These are phyloP conservation scores for Austroboletus olivaceoglutinosus DNA, from an alignment of 1,284 basidiomycete genomes.

Conservation along the genomic window DNA sequence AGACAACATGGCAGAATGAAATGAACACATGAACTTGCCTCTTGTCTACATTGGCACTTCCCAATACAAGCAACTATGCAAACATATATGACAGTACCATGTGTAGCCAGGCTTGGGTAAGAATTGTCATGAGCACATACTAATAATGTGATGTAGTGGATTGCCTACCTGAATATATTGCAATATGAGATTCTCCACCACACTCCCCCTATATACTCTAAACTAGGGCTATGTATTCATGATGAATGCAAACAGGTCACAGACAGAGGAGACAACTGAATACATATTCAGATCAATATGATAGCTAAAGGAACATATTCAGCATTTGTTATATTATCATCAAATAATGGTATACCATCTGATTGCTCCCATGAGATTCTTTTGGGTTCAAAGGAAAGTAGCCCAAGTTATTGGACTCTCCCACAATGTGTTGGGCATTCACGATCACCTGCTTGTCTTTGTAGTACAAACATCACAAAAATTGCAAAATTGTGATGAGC, in stretches of 20 bases:
- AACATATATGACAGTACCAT: constrained; percentile 99
- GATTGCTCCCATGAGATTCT: constrained; percentile 87
- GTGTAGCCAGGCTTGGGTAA: constrained; percentile 73
- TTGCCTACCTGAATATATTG: constrained; percentile 88
- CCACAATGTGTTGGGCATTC: constrained; percentile 87
- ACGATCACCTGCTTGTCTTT: constrained; percentile 88
- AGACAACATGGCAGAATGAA: background rate
- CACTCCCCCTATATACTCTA: constrained; percentile 83
- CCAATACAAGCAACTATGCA: constrained; percentile 93
- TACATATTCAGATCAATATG: constrained; percentile 98
- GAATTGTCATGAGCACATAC: background rate
- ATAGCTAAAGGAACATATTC: constrained; percentile 54
- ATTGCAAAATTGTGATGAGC: too few species aligned
- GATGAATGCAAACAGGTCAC: constrained; percentile 80
- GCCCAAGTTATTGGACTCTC: constrained; percentile 74
- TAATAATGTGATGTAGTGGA: background rate
- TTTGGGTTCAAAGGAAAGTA: constrained; percentile 85
- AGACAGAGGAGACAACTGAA: constrained; percentile 79
- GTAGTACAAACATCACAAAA: too few species aligned
- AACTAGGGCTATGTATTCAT: constrained; percentile 85
- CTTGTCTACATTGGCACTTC: constrained; percentile 98
- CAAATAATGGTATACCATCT: constrained; percentile 58
- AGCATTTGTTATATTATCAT: background rate
- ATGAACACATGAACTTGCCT: constrained; percentile 52
- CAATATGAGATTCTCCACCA: constrained; percentile 91